Conservation (phyloP, 345 rosid species). For the Excoecaria agallocha region DNA sequence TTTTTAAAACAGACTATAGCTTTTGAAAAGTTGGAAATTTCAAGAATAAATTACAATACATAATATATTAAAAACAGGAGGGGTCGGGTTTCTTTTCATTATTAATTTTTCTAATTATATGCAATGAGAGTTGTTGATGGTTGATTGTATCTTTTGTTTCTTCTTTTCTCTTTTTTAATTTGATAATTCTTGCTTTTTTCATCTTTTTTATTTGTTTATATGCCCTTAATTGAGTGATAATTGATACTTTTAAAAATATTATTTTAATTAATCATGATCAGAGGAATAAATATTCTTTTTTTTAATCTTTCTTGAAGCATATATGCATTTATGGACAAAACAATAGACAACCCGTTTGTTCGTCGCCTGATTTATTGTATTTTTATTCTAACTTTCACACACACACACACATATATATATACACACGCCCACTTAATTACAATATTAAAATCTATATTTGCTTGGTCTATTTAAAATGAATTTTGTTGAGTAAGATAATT, state of each 20-base stretch:
- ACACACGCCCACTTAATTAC: too few relatives aligned
- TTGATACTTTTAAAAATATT: background rate
- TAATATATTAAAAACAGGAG: background rate
- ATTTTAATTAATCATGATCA: background rate
- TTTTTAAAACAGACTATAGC: slow-evolving; percentile 26
- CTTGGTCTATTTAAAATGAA: too few relatives aligned
- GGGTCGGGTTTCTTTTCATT: too few relatives aligned
- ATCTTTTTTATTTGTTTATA: background rate
- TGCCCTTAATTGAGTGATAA: background rate
- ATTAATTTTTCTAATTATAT: background rate
- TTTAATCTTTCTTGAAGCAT: too few relatives aligned
- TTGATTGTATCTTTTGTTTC: too few relatives aligned
- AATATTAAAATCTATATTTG: too few relatives aligned
- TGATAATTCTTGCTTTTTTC: background rate
- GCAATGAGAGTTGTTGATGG: background rate
- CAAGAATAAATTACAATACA: background rate
- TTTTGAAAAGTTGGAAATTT: slow-evolving; percentile 11
- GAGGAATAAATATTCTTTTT: background rate
- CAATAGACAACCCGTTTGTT: too few relatives aligned
- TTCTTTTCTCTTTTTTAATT: background rate
- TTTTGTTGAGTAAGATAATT: too few relatives aligned
- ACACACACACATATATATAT: too few relatives aligned
- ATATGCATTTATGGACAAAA: too few relatives aligned
- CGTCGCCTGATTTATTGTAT: too few relatives aligned
- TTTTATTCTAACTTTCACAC: too few relatives aligned